Percentiles rank a stretch among this genome's conserved stretches.
These are phyloP conservation scores for Globisporangium cylindrosporum DNA, from an alignment of 352 stramenopile species.

Conservation along the genomic window DNA sequence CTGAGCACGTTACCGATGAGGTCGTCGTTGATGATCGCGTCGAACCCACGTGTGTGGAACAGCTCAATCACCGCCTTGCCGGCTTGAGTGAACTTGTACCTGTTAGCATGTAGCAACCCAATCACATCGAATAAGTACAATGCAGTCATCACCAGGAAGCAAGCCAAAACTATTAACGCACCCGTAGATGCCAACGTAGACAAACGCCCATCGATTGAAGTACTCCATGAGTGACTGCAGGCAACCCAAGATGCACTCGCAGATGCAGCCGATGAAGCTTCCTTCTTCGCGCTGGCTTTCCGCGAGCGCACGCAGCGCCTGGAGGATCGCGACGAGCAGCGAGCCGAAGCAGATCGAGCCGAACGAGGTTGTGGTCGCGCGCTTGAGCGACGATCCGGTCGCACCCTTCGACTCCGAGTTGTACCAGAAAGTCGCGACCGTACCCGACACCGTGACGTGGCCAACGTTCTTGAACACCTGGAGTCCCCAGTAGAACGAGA, in stretches of 20 bases:
- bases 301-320: slow-evolving; percentile 81
- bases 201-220: slow-evolving; percentile 93
- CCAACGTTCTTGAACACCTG: slow-evolving; percentile 92
- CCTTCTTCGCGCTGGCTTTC: slow-evolving; percentile 70
- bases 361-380: slow-evolving; percentile 90
- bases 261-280: slow-evolving; percentile 70
- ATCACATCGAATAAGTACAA: neutral
- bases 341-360: slow-evolving; percentile 96
- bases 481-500: slow-evolving; percentile 95
- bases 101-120: neutral
- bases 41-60: slow-evolving; percentile 93
- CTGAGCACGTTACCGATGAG: slow-evolving; percentile 91
- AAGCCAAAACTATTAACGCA: slow-evolving; percentile 4
- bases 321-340: slow-evolving; percentile 92
- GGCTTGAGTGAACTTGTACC: slow-evolving; percentile 93
- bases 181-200: slow-evolving; percentile 93
- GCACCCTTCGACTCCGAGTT: slow-evolving; percentile 79
- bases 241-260: slow-evolving; percentile 80
- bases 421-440: slow-evolving; percentile 96
- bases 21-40: slow-evolving; percentile 96
- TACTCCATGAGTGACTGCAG: slow-evolving; percentile 89
- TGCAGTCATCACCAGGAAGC: neutral
- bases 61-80: slow-evolving; percentile 92
- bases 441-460: slow-evolving; percentile 91
- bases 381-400: slow-evolving; percentile 79